phyloP scores from a whole-genome alignment of 352 stramenopile species.

The Blastocystis sp. region DNA sequence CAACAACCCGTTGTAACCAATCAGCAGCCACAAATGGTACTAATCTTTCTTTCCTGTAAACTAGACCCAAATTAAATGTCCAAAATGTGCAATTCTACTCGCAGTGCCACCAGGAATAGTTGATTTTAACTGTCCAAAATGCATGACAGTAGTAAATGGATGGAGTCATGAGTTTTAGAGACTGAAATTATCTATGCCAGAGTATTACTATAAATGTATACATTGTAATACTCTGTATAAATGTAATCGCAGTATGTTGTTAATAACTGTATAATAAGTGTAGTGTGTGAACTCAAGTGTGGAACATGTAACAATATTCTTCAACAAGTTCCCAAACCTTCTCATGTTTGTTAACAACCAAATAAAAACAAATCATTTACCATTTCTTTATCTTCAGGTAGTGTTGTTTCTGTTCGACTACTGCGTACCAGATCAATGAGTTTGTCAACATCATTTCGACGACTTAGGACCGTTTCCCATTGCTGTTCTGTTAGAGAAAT shows the following conservation, averaged over 20 bases:
- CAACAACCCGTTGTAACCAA: neutral
- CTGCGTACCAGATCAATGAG: neutral
- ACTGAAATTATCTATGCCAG: neutral
- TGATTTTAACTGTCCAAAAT: neutral
- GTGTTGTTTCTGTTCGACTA: neutral
- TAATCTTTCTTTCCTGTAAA: neutral
- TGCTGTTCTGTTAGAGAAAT: slow-evolving; percentile 32
- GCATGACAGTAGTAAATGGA: neutral
- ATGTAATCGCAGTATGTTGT: neutral
- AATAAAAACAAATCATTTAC: slow-evolving; percentile 17
- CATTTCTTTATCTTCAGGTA: neutral
- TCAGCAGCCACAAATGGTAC: neutral
- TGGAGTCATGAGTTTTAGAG: neutral
- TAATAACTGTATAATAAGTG: neutral
- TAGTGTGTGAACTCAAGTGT: slow-evolving; percentile 14
- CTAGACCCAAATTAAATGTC: neutral
- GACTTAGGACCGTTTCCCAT: slow-evolving; percentile 23
- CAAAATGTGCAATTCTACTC: neutral
- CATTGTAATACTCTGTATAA: slow-evolving; percentile 8
- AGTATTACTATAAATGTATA: slow-evolving; percentile 4
- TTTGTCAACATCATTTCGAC: slow-evolving; percentile 6
- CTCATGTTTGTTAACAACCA: slow-evolving; percentile 4
- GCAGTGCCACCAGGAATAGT: neutral
- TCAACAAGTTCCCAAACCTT: neutral
- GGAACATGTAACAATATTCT: neutral